A percentile compares a stretch with the other conserved stretches of the same genome.
Conservation (phyloP, 2,329 filamentous ascomycete genomes). For the Paracorniculantispora psalliotae region DNA sequence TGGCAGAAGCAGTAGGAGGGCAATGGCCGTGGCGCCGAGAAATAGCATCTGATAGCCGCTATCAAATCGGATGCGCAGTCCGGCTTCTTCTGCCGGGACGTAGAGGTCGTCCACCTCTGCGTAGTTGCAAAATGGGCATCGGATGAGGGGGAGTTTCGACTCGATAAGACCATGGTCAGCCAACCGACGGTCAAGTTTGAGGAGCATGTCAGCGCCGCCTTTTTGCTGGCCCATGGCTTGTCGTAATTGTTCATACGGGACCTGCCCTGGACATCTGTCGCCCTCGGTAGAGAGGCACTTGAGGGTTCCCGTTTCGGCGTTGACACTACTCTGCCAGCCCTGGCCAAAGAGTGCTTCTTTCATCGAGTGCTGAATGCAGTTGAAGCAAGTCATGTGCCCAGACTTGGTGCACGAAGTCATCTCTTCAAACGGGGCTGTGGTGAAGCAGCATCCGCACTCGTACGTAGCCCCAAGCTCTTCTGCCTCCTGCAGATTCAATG, state of each 20-base stretch:
- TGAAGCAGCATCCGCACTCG: constrained; percentile 78
- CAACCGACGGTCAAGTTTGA: constrained; percentile 72
- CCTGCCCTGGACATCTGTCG: constrained; percentile 66
- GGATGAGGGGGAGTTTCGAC: constrained; percentile 68
- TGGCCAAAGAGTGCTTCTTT: constrained; percentile 91
- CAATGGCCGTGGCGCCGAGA: constrained; percentile 46
- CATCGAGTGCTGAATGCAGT: constrained; percentile 75
- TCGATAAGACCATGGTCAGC: constrained; percentile 71
- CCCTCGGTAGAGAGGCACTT: constrained; percentile 75
- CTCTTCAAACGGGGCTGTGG: constrained; percentile 65
- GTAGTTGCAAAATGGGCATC: constrained; percentile 88
- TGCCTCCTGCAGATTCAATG: constrained; percentile 55
- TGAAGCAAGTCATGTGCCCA: constrained; percentile 72
- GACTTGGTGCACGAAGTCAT: constrained; percentile 64
- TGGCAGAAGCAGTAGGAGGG: constrained; percentile 53
- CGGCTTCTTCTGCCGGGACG: constrained; percentile 49
- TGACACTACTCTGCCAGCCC: constrained; percentile 78
- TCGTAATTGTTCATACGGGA: constrained; percentile 64
- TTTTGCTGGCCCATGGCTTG: constrained; percentile 67
- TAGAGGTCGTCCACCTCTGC: constrained; percentile 81
- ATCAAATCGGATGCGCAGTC: constrained; percentile 52
- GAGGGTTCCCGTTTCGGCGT: constrained; percentile 66
- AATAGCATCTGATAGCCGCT: constrained; percentile 45
- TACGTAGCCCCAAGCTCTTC: constrained; percentile 51
- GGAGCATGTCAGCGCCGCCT: constrained; percentile 65